These are phyloP conservation scores for Jamesozyma spencerorum DNA, from an alignment of 805 yeast species.

Conservation along the genomic window DNA sequence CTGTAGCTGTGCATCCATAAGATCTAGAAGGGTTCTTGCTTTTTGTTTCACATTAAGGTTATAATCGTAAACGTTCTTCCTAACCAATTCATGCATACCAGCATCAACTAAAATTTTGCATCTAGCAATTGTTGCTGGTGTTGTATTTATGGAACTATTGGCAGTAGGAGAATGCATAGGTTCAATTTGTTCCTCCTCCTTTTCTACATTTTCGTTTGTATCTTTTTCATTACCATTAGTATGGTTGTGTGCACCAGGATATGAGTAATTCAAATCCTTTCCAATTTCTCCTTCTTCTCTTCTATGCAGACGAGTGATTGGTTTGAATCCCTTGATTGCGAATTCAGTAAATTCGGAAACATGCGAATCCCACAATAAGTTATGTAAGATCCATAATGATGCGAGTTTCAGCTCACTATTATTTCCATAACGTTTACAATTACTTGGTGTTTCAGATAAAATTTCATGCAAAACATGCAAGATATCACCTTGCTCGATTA, in stretches of 20 bases:
- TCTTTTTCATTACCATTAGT: slow-evolving; percentile 1
- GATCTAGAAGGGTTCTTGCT: slow-evolving; percentile 25
- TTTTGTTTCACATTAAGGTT: slow-evolving; percentile 26
- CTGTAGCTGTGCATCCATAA: slow-evolving; percentile 25
- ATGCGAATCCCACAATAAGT: slow-evolving; percentile 27
- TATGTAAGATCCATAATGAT: slow-evolving; percentile 26
- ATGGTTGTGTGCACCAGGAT: neutral
- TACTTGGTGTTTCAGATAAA: slow-evolving; percentile 15
- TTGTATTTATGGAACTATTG: slow-evolving; percentile 9
- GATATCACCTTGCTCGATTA: slow-evolving; percentile 26
- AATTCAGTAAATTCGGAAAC: slow-evolving; percentile 19
- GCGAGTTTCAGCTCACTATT: slow-evolving; percentile 25
- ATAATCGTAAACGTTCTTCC: slow-evolving; percentile 21
- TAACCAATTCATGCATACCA: slow-evolving; percentile 25
- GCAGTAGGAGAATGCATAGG: slow-evolving; percentile 11
- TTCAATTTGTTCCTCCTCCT: slow-evolving; percentile 9
- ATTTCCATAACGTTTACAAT: slow-evolving; percentile 13
- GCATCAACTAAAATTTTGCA: slow-evolving; percentile 22
- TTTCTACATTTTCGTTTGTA: neutral
- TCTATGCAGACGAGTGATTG: neutral
- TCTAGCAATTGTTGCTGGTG: slow-evolving; percentile 19
- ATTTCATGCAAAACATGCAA: slow-evolving; percentile 20
- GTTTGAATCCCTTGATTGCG: slow-evolving; percentile 9
- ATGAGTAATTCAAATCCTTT: neutral
- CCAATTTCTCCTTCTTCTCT: neutral